phyloP scores from a whole-genome alignment of 192 early-diverging fungal genomes.

The Coemansia sp. region DNA sequence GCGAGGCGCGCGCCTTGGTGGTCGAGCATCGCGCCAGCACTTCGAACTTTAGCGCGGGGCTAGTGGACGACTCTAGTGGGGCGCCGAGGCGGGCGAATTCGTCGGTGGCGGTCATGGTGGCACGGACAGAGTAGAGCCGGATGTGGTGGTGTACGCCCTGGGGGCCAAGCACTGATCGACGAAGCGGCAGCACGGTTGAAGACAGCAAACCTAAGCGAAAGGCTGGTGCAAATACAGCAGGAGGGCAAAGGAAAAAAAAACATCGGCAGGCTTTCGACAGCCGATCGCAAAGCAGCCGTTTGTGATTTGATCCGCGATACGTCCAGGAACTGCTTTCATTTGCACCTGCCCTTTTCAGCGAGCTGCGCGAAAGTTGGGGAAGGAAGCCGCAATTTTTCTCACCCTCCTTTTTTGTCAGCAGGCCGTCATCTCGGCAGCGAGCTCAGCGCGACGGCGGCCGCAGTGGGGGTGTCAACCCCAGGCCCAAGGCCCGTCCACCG shows the following conservation, averaged over 20 bases:
- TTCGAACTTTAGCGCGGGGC: conserved; percentile 68
- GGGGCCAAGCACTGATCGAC: neutral
- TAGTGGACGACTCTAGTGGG: conserved; percentile 35
- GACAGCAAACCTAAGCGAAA: neutral
- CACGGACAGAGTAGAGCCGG: neutral
- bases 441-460: no score
- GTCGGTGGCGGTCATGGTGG: conserved; percentile 1
- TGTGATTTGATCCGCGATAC: neutral
- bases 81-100: conserved; percentile 30
- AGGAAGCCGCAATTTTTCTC: no score
- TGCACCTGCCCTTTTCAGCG: no score
- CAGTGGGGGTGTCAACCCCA: no score
- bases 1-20: conserved; percentile 71
- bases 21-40: conserved; percentile 73
- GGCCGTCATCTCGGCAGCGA: no score
- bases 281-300: neutral
- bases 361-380: no score
- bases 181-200: neutral
- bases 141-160: conserved; percentile 3
- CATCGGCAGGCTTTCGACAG: no score
- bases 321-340: no score
- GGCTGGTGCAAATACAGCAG: no score
- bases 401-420: no score
- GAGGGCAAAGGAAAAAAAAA: no score
- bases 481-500: no score